These are phyloP conservation scores for Thamnidium elegans DNA, from an alignment of 192 early-diverging fungal species.

Conservation along the genomic window DNA sequence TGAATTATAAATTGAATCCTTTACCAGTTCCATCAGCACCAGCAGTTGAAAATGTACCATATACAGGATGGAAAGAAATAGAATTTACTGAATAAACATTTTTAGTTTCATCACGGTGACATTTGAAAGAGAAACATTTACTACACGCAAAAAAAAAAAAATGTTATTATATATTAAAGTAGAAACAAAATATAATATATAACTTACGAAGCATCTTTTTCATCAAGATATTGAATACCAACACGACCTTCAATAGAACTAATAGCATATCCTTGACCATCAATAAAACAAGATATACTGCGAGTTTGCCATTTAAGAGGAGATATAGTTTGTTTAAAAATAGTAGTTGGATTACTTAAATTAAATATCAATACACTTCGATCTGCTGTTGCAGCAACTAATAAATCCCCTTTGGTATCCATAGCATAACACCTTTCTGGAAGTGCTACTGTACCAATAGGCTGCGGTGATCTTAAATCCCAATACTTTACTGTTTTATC, in stretches of 20 bases:
- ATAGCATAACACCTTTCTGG: constrained; percentile 90
- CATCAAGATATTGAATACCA: constrained; percentile 89
- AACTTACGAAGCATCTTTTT: constrained; percentile 53
- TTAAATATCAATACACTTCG: constrained; percentile 79
- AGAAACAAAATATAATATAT: neutral
- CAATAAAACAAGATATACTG: constrained; percentile 74
- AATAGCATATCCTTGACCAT: constrained; percentile 79
- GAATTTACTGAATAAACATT: constrained; percentile 67
- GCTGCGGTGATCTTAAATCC: constrained; percentile 80
- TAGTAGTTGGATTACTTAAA: constrained; percentile 68
- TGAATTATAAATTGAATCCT: too few relatives aligned
- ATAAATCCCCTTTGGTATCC: constrained; percentile 76
- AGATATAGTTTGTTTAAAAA: constrained; percentile 64
- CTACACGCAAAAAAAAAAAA: constrained; percentile 22
- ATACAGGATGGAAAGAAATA: constrained; percentile 74
- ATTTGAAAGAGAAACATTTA: constrained; percentile 88
- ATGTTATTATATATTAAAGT: neutral
- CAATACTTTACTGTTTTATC: constrained; percentile 97
- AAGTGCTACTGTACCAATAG: constrained; percentile 67
- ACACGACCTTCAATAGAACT: constrained; percentile 95
- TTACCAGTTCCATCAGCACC: constrained; percentile 82
- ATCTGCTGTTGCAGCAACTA: constrained; percentile 92
- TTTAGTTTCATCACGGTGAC: constrained; percentile 75
- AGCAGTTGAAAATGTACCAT: constrained; percentile 86
- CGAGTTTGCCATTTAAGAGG: constrained; percentile 87